Percentiles rank a stretch among this genome's conserved stretches.
Conservation (phyloP, 352 stramenopile genomes). For the Pythium periplocum region DNA sequence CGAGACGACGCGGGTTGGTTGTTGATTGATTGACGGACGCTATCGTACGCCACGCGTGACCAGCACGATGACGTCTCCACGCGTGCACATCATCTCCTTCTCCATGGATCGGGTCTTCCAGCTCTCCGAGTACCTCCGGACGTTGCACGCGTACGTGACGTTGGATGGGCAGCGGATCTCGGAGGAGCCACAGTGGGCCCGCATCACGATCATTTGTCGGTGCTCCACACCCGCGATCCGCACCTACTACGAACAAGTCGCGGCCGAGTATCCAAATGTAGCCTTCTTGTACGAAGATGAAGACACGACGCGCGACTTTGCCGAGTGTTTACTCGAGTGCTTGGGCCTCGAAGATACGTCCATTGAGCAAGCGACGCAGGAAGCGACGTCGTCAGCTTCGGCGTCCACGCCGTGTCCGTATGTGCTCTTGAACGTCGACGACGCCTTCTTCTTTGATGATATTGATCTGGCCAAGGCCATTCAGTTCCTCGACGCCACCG, state of each 20-base stretch:
- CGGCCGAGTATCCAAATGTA: conserved; percentile 23
- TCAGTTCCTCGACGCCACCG: conserved; percentile 6
- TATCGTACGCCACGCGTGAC: neutral
- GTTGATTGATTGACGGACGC: too few species aligned
- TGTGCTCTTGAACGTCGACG: conserved; percentile 53
- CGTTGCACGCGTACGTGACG: conserved; percentile 27
- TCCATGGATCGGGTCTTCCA: conserved; percentile 65
- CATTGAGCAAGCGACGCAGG: neutral
- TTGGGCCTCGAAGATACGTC: neutral
- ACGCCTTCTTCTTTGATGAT: conserved; percentile 52
- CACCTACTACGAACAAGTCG: conserved; percentile 28
- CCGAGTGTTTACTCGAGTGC: conserved; percentile 21
- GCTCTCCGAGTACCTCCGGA: conserved; percentile 49
- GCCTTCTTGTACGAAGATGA: conserved; percentile 31
- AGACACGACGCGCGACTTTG: conserved; percentile 16
- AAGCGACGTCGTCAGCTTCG: neutral
- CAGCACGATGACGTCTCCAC: conserved; percentile 11
- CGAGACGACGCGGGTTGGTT: too few species aligned
- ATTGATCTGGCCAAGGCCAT: conserved; percentile 34
- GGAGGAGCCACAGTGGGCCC: conserved; percentile 22
- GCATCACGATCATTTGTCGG: conserved; percentile 27
- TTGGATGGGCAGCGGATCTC: conserved; percentile 18
- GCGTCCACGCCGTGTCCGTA: conserved; percentile 3
- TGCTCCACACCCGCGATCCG: conserved; percentile 29
- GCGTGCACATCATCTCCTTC: conserved; percentile 52